Base-by-base conservation (phyloP, 768 basidiomycete species). In the Auricularia sp. region DNA sequence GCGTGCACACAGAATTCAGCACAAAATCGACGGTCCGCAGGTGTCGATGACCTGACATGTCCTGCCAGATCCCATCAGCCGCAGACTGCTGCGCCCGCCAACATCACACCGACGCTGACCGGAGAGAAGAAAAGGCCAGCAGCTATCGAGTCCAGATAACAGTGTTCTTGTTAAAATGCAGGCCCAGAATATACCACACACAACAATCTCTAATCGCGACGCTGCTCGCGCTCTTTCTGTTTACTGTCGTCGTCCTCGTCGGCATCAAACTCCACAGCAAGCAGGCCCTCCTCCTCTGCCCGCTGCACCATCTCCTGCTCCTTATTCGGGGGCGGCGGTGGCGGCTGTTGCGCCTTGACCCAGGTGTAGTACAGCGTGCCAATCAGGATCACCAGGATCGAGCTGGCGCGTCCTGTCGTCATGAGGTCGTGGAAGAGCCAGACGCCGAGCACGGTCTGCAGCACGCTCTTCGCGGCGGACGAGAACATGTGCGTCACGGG, bases 341-440 rank as follows among this genome's bases (percentile, higher is more conserved):
- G 24, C 2, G 39, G 47, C 65, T 62, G 45, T 16, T 47, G 65
- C 29, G 73, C 70, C 65, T 77, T 76, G 37, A 78, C 70, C 85
- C 84, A 85, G 16, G 85, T 86, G 73, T 86, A 88, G 69, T 77
- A 83, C 75, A 91, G 73, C 0, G 93, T 94, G 21, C 93, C 93
- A 37, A 79, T 71, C 35, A 95, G 85, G 71, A 96, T 96, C 68
- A 84, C 85, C 3, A 81, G 82, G 67, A 95, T 92, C 2, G 92
- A 93, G 10, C 86, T 80, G 4, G 83, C 87, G 35, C 93, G 92
- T 4, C 92, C 92, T 47, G 56, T 59, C n/a, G 76, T 76, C 62
- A 80, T 71, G 64, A 78, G 65, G 58, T 81, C 79, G 35, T 72
- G 70, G 64, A 81, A 80, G 42, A 77, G 34, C 70, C 73, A 77